Evolutionary conservation across 192 early-diverging fungal species (phyloP).

Genomic region (Pilaira anomala): DNA sequence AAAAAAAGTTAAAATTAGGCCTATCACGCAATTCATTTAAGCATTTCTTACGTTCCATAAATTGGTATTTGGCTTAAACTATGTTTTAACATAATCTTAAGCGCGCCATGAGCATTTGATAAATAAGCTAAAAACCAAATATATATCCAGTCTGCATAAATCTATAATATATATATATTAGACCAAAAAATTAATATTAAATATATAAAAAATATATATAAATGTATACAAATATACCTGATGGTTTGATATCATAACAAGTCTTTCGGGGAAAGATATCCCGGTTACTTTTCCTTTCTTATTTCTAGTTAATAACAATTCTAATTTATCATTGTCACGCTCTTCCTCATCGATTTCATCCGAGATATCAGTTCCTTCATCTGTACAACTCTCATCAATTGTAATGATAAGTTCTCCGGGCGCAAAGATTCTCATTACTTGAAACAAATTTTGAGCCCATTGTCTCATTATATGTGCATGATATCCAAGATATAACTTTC

Average conservation of each 20-base stretch:
- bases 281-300: constrained; percentile 21
- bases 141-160: constrained; percentile 70
- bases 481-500: constrained; percentile 11
- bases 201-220: not conserved
- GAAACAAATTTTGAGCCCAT: constrained; percentile 41
- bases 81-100: constrained; percentile 92
- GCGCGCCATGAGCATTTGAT: constrained; percentile 67
- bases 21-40: not conserved
- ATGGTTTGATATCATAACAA: constrained; percentile 54
- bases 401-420: constrained; percentile 48
- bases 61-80: constrained; percentile 81
- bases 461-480: constrained; percentile 22
- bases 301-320: constrained; percentile 21
- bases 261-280: constrained; percentile 46
- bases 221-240: constrained; percentile 37
- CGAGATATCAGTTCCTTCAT: not conserved
- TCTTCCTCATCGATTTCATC: constrained; percentile 19
- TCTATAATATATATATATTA: constrained; percentile 37
- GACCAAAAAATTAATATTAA: not conserved
- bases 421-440: constrained; percentile 50
- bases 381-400: constrained; percentile 36
- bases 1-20: not conserved
- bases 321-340: not conserved
- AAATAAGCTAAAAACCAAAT: constrained; percentile 62
- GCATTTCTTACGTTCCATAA: constrained; percentile 66